phyloP scores from a whole-genome alignment of 1,284 basidiomycete genomes.

The Taiwanofungus camphoratus region DNA sequence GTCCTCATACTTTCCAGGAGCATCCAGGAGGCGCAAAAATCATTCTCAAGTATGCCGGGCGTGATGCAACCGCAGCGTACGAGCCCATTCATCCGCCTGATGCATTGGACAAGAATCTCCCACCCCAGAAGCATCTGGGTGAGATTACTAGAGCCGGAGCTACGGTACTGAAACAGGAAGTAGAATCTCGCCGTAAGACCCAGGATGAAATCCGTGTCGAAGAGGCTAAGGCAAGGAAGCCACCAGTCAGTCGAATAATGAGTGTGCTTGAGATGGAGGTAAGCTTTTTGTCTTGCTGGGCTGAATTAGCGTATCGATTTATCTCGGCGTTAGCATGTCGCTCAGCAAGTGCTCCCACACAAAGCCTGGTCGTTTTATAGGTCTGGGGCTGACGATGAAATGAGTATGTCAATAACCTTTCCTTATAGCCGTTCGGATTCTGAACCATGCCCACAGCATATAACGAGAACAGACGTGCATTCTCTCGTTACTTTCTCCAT shows the following conservation, averaged over 20 bases:
- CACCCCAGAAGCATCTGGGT: conserved; percentile 66
- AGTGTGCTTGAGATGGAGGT: conserved; percentile 78
- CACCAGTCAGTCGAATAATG: conserved; percentile 63
- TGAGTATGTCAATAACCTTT: conserved; percentile 44
- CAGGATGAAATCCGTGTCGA: conserved; percentile 71
- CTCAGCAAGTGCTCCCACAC: conserved; percentile 60
- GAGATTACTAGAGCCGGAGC: conserved; percentile 53
- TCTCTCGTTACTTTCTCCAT: conserved; percentile 77
- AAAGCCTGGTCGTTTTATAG: conserved; percentile 80
- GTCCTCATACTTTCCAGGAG: conserved; percentile 36
- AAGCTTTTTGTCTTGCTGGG: too few relatives aligned
- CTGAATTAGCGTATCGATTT: too few relatives aligned
- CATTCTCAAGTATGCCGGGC: conserved; percentile 76
- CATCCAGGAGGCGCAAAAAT: conserved; percentile 81
- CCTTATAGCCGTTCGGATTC: conserved; percentile 4
- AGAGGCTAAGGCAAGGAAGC: conserved; percentile 51
- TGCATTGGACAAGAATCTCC: conserved; percentile 61
- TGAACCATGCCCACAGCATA: conserved; percentile 35
- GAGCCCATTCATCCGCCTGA: conserved; percentile 72
- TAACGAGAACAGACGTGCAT: conserved; percentile 67
- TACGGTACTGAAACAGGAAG: conserved; percentile 34
- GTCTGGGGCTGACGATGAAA: conserved; percentile 78
- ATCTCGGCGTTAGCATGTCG: conserved; percentile 37
- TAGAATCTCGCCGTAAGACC: conserved; percentile 44
- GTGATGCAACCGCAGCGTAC: conserved; percentile 71